A percentile compares a stretch with the other conserved stretches of the same genome.
Evolutionary conservation across 225 moss, liverwort and hornwort genomes (phyloP).

Genomic region (Physcomitrium patens): DNA sequence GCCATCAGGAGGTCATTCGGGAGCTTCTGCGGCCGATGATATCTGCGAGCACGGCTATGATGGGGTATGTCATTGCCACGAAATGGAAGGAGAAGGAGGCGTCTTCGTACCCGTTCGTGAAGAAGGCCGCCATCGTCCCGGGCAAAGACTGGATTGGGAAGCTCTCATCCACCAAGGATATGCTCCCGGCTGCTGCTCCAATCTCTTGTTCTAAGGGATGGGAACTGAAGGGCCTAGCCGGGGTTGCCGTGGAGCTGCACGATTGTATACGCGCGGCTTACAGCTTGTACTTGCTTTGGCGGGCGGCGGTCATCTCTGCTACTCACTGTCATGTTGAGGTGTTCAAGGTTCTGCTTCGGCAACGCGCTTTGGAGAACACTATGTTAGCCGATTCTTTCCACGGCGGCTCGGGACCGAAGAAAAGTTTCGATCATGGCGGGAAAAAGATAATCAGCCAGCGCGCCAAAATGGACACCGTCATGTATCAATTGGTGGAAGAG

Average conservation of each 20-base stretch:
- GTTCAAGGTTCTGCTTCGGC: constrained; percentile 48
- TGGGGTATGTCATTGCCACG: constrained; percentile 48
- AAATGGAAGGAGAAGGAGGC: constrained; percentile 38
- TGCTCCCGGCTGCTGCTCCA: constrained; percentile 40
- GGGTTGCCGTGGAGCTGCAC: constrained; percentile 32
- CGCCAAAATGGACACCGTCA: constrained; percentile 46
- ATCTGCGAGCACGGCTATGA: constrained; percentile 44
- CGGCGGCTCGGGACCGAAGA: constrained; percentile 29
- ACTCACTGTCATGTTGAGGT: constrained; percentile 46
- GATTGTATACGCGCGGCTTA: constrained; percentile 49
- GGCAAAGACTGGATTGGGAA: constrained; percentile 45
- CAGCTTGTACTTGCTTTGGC: constrained; percentile 48
- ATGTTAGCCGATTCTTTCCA: constrained; percentile 54
- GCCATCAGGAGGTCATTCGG: constrained; percentile 48
- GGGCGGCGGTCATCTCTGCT: constrained; percentile 41
- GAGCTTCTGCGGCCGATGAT: constrained; percentile 48
- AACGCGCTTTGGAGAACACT: constrained; percentile 49
- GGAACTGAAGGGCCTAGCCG: constrained; percentile 38
- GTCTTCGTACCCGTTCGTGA: constrained; percentile 41
- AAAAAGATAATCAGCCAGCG: constrained; percentile 42
- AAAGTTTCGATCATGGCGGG: constrained; percentile 38
- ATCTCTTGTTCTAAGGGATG: constrained; percentile 31
- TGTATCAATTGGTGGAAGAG: constrained; percentile 55
- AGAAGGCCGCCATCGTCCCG: constrained; percentile 29
- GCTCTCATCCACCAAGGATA: constrained; percentile 37